These are phyloP conservation scores for Ochetophila trinervis DNA, from an alignment of 306 rosid genomes.

Conservation along the genomic window DNA sequence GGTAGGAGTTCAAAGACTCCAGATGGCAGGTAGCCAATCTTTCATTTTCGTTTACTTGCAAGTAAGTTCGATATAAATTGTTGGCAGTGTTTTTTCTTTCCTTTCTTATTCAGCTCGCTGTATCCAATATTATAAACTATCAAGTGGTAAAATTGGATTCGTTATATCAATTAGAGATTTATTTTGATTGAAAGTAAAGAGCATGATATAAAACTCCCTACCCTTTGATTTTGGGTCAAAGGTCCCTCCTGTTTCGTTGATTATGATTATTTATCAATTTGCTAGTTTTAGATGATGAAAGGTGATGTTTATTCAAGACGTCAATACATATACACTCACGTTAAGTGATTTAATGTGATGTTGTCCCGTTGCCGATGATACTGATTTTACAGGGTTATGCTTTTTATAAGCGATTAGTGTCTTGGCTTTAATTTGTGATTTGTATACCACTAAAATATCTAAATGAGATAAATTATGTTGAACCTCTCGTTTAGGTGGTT, in stretches of 20 bases:
- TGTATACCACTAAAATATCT: not conserved
- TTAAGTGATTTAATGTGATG: not conserved
- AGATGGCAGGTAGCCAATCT: constrained; percentile 44
- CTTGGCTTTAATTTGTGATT: constrained; percentile 12
- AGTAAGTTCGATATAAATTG: not conserved
- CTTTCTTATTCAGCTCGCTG: too few relatives aligned
- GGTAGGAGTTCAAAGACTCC: constrained; percentile 23
- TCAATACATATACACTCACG: too few relatives aligned
- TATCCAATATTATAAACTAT: not conserved
- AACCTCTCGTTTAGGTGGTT: constrained; percentile 33
- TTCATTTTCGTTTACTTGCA: not conserved
- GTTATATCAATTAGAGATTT: not conserved
- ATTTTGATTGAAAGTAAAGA: not conserved
- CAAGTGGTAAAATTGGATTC: too few relatives aligned
- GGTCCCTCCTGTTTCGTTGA: not conserved
- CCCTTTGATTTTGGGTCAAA: too few relatives aligned
- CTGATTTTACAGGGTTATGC: too few relatives aligned
- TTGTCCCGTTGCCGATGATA: too few relatives aligned
- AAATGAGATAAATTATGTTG: not conserved
- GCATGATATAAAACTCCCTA: not conserved
- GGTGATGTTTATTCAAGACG: too few relatives aligned
- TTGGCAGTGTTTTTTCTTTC: not conserved
- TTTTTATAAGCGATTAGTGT: constrained; percentile 4
- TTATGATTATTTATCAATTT: not conserved
- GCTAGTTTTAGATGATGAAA: too few relatives aligned